These are phyloP conservation scores for Athelia sp. DNA, from an alignment of 1,284 basidiomycete species.

Conservation along the genomic window DNA sequence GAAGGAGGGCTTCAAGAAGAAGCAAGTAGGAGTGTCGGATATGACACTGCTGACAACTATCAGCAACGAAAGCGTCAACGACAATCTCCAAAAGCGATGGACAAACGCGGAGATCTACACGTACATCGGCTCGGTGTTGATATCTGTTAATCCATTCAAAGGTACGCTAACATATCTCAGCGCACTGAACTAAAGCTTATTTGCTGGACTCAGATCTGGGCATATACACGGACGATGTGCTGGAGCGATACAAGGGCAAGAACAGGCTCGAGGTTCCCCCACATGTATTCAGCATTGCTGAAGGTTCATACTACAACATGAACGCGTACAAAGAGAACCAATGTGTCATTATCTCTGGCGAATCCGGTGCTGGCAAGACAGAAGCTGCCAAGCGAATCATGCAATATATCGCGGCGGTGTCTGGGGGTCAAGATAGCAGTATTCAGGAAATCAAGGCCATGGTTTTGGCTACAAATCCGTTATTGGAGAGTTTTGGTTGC, in stretches of 20 bases:
- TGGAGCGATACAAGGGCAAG: slow-evolving; percentile 91
- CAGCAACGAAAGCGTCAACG: slow-evolving; percentile 97
- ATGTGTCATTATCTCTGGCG: slow-evolving; percentile 99
- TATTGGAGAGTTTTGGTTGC: slow-evolving; percentile 98
- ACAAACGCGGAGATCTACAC: slow-evolving; percentile 97
- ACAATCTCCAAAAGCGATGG: slow-evolving; percentile 97
- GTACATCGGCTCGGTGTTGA: slow-evolving; percentile 96
- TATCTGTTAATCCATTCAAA: slow-evolving; percentile 98
- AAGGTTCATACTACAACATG: slow-evolving; percentile 99
- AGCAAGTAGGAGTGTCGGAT: slow-evolving; percentile 95
- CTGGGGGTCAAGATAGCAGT: slow-evolving; percentile 76
- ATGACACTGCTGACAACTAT: slow-evolving; percentile 98
- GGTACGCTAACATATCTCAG: slow-evolving; percentile 42
- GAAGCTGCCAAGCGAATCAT: slow-evolving; percentile 98
- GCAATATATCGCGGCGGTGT: slow-evolving; percentile 99
- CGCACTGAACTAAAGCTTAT: slow-evolving; percentile 3
- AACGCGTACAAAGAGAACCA: slow-evolving; percentile 99
- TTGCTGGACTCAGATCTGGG: slow-evolving; percentile 65
- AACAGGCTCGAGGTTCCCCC: slow-evolving; percentile 98
- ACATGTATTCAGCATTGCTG: slow-evolving; percentile 97
- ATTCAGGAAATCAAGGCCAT: slow-evolving; percentile 99
- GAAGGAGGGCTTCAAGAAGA: slow-evolving; percentile 98
- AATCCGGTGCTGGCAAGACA: slow-evolving; percentile 96
- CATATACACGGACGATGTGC: slow-evolving; percentile 91
- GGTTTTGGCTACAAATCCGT: slow-evolving; percentile 98